phyloP scores from a whole-genome alignment of 192 early-diverging fungal genomes.

The Glomus cerebriforme region DNA sequence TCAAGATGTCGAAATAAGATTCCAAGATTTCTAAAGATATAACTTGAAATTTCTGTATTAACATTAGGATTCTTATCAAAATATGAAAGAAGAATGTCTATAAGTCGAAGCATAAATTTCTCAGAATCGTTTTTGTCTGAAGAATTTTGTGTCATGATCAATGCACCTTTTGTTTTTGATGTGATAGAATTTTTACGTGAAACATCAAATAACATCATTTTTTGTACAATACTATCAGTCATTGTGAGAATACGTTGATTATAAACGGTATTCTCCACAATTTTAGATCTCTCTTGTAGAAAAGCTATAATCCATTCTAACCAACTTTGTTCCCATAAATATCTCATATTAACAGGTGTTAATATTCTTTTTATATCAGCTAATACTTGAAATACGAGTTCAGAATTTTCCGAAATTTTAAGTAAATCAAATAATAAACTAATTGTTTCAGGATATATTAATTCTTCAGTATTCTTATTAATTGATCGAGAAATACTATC shows the following conservation, averaged over 20 bases:
- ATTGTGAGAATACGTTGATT: constrained; percentile 42
- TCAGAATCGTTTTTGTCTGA: constrained; percentile 32
- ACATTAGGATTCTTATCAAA: constrained; percentile 48
- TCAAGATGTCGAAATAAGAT: constrained; percentile 38
- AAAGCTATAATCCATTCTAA: constrained; percentile 42
- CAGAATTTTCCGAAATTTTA: constrained; percentile 36
- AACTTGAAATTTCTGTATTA: constrained; percentile 39
- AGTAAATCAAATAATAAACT: constrained; percentile 41
- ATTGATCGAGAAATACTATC: constrained; percentile 22
- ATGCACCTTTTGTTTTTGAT: constrained; percentile 34
- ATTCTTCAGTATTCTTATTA: constrained; percentile 43
- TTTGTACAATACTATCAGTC: constrained; percentile 44
- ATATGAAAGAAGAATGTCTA: constrained; percentile 41
- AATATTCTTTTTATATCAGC: constrained; percentile 45
- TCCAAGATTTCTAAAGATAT: constrained; percentile 42
- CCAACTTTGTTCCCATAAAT: constrained; percentile 45
- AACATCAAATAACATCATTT: constrained; percentile 49
- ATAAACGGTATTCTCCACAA: constrained; percentile 36
- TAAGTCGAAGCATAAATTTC: constrained; percentile 40
- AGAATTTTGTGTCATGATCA: constrained; percentile 25
- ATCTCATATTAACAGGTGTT: constrained; percentile 44
- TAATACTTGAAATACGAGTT: constrained; percentile 42
- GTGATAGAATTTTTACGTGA: constrained; percentile 41
- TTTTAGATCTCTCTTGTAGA: constrained; percentile 35
- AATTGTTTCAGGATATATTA: constrained; percentile 43